Base-by-base conservation (phyloP, 805 yeast genomes). In the Kodamaea neixiangensis region DNA sequence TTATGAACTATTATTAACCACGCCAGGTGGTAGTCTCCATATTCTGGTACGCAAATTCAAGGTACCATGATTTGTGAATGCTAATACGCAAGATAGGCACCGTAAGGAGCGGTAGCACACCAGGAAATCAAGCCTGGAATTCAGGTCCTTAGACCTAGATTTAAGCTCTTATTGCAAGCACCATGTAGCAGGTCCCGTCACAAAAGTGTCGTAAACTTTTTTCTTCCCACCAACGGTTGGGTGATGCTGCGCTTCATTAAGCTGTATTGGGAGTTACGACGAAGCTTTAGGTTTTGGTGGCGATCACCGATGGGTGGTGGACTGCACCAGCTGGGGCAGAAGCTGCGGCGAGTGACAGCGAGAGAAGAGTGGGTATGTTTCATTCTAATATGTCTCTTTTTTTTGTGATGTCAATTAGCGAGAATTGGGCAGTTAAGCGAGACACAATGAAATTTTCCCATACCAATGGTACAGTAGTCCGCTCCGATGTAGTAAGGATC, bases 141-240 rank as follows among this genome's bases (percentile, higher is more conserved):
- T 25, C 31, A n/a, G 31, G 7, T 25, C 31, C 31, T 25, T 3
- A 3, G 31, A 9, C 31, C 31, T 9, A 25, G 11, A 5, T 25
- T 25, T 25, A 9, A 25, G 11, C 31, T 25, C 31, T 17, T 37
- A 37, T 37, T 37, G 41, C 41, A 37, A 37, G 41, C 21, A 37
- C 41, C n/a, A 37, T 37, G 41, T 37, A 37, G 20, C 41, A 37
- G 41, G 19, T 17, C 7, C 19, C 19, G 41, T 37, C 41, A 37
- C 41, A 37, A 37, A 37, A 19, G 31, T 25, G 31, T 25, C 31
- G 31, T 13, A 25, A 25, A 25, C 31, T 25, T 5, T 5, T 25
- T 25, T 25, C 11, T 13, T 5, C 31, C 11, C 31, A 25, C 31
- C 31, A 25, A 37, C 41, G 21, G 41, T 17, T 37, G 41, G 21